These are phyloP conservation scores for Hanseniaspora pseudoguilliermondii DNA, from an alignment of 805 yeast species.

Conservation along the genomic window DNA sequence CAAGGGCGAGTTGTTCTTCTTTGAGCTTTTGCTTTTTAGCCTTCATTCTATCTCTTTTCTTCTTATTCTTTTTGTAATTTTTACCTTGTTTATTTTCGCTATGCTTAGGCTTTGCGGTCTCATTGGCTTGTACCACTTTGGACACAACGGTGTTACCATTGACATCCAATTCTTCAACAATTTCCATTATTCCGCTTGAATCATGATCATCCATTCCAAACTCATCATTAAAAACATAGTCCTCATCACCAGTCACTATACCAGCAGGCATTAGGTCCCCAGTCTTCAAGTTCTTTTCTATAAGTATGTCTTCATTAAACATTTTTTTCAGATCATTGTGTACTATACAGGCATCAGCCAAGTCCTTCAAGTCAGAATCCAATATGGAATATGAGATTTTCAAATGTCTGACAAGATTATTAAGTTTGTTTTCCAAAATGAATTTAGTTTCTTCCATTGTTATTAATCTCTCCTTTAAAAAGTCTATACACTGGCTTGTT, in stretches of 20 bases:
- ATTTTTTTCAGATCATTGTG: neutral
- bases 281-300: constrained; percentile 10
- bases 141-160: constrained; percentile 30
- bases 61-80: constrained; percentile 9
- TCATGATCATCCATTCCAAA: constrained; percentile 15
- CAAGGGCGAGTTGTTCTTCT: neutral
- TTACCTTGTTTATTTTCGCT: constrained; percentile 1
- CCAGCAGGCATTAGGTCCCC: constrained; percentile 11
- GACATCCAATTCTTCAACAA: constrained; percentile 54
- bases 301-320: neutral
- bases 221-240: constrained; percentile 1
- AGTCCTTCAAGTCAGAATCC: neutral
- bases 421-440: constrained; percentile 6
- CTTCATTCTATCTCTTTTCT: constrained; percentile 1
- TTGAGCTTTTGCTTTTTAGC: constrained; percentile 1
- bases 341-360: neutral
- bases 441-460: constrained; percentile 13
- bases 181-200: constrained; percentile 37
- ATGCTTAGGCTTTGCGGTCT: neutral
- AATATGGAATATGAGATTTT: neutral
- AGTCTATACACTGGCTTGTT: constrained; percentile 19
- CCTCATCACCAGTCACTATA: neutral
- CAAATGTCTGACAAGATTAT: constrained; percentile 3
- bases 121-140: neutral
- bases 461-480: constrained; percentile 19